Conservation (phyloP, 2,329 filamentous ascomycete genomes). For the Alternaria solani region DNA sequence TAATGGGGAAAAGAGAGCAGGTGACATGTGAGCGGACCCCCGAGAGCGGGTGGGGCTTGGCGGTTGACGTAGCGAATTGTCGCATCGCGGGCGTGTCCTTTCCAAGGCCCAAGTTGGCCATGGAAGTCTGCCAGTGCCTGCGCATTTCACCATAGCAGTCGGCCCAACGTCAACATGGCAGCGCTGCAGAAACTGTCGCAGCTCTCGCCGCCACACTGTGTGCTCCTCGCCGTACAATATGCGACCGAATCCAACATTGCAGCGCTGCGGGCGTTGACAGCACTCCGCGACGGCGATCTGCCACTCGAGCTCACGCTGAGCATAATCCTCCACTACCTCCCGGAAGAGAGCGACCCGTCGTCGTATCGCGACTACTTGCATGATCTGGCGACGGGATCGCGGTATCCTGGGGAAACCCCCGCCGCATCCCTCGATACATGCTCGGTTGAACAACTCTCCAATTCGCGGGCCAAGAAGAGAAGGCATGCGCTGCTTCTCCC, state of each 20-base stretch:
- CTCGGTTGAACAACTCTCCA: slow-evolving; percentile 65
- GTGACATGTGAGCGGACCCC: slow-evolving; percentile 18
- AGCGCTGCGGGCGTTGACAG: slow-evolving; percentile 67
- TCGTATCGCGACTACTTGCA: slow-evolving; percentile 69
- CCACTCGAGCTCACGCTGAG: slow-evolving; percentile 71
- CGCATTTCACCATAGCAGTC: not conserved
- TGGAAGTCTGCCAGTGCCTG: not conserved
- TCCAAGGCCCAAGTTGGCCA: not conserved
- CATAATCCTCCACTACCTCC: slow-evolving; percentile 78
- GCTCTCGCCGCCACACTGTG: slow-evolving; percentile 71
- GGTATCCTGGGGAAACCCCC: slow-evolving; percentile 52
- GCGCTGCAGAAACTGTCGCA: slow-evolving; percentile 39
- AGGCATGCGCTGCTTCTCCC: slow-evolving; percentile 70
- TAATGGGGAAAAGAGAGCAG: not conserved
- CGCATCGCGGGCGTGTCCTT: slow-evolving; percentile 23
- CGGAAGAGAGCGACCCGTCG: slow-evolving; percentile 72
- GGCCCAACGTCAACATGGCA: slow-evolving; percentile 27
- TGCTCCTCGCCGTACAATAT: slow-evolving; percentile 76
- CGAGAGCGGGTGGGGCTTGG: slow-evolving; percentile 23
- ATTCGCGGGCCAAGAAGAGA: slow-evolving; percentile 70
- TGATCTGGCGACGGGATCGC: slow-evolving; percentile 62
- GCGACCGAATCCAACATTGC: slow-evolving; percentile 71
- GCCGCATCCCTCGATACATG: slow-evolving; percentile 60
- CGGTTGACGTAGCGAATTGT: slow-evolving; percentile 28
- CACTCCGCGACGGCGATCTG: slow-evolving; percentile 65